Percentiles rank a stretch among this genome's conserved stretches.
These are phyloP conservation scores for Bruguiera gymnorhiza DNA, from an alignment of 345 rosid genomes.

Conservation along the genomic window DNA sequence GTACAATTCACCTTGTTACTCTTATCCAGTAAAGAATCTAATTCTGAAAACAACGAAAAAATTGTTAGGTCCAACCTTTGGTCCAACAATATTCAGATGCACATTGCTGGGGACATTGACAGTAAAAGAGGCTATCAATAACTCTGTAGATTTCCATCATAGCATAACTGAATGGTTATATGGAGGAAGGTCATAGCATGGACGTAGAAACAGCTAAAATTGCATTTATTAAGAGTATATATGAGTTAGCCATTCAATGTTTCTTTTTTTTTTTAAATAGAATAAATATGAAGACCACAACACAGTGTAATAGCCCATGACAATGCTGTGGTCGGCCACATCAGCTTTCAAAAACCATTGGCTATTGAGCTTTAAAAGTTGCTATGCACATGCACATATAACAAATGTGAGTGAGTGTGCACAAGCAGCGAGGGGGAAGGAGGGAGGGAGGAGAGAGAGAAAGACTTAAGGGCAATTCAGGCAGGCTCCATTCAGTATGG, in stretches of 20 bases:
- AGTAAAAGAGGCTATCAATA: neutral
- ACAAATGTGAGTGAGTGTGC: too few species aligned
- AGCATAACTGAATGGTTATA: too few species aligned
- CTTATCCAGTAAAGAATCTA: slow-evolving; percentile 45
- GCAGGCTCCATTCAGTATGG: too few species aligned
- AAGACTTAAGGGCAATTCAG: too few species aligned
- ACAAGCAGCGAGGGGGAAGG: neutral
- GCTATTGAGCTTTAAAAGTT: neutral
- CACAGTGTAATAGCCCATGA: too few species aligned
- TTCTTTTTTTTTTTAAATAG: too few species aligned
- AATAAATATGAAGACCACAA: too few species aligned
- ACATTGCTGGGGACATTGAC: neutral
- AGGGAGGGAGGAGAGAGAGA: too few species aligned
- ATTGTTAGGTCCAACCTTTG: neutral
- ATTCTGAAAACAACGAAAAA: slow-evolving; percentile 6
- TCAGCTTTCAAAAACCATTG: neutral
- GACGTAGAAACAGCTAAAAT: neutral
- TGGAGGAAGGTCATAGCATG: too few species aligned
- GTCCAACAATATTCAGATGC: neutral
- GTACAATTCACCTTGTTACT: slow-evolving; percentile 25
- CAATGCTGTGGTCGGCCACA: neutral
- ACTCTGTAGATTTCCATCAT: too few species aligned
- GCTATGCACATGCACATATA: neutral
- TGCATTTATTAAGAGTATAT: neutral
- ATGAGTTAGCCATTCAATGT: neutral